Conservation (phyloP, 345 rosid species). For the Salix viminalis region DNA sequence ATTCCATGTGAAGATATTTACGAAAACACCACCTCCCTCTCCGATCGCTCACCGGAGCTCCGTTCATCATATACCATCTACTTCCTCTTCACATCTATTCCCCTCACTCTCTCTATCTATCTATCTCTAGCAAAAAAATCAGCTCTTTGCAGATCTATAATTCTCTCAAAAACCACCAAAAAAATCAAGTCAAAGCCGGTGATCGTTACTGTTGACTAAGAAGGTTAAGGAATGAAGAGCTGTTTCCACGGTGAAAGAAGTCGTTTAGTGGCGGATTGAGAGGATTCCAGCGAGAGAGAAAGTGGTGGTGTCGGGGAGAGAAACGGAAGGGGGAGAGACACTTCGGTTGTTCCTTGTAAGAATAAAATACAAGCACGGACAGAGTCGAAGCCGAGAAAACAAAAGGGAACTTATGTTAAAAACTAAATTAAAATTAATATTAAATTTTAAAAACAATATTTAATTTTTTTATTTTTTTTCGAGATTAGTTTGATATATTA, state of each 20-base stretch:
- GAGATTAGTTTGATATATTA: neutral
- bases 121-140: neutral
- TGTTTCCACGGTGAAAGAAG: neutral
- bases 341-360: neutral
- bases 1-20: constrained; percentile 84
- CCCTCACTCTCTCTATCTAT: neutral
- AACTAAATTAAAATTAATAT: neutral
- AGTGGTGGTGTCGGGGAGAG: neutral
- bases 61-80: constrained; percentile 69
- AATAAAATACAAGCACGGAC: constrained; percentile 17
- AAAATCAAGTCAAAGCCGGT: constrained; percentile 13
- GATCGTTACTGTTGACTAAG: constrained; percentile 16
- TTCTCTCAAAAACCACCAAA: neutral
- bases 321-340: constrained; percentile 5
- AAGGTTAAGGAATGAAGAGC: neutral
- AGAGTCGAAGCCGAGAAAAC: constrained; percentile 35
- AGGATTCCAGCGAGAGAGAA: neutral
- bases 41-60: constrained; percentile 72
- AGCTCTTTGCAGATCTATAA: constrained; percentile 12
- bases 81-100: constrained; percentile 17
- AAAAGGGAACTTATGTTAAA: neutral
- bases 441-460: neutral
- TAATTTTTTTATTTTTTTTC: too few species aligned
- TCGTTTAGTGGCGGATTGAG: neutral
- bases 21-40: constrained; percentile 64